Conservation (phyloP, 1,284 basidiomycete genomes). For the Cutaneotrichosporon sp. region DNA sequence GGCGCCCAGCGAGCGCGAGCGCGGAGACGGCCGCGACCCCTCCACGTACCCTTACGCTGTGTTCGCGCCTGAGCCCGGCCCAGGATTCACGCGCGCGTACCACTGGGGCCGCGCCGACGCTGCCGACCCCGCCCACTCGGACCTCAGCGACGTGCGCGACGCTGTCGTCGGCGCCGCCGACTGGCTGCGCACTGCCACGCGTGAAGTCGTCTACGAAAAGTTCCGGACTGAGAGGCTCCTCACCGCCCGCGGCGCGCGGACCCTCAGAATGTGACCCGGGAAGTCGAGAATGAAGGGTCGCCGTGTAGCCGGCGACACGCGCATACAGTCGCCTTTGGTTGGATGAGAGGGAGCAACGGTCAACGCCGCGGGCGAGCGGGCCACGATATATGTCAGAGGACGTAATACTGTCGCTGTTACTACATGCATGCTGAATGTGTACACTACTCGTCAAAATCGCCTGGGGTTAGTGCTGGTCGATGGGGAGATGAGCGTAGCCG, state of each 20-base stretch:
- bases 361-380: neutral
- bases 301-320: too few species aligned
- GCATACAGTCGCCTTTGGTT: too few species aligned
- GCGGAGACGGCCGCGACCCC: slow-evolving; percentile 10
- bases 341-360: too few species aligned
- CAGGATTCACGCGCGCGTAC: slow-evolving; percentile 22
- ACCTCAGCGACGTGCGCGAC: slow-evolving; percentile 29
- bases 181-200: slow-evolving; percentile 29
- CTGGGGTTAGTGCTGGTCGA: slow-evolving; percentile 9
- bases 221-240: slow-evolving; percentile 42
- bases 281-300: too few species aligned
- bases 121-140: slow-evolving; percentile 25
- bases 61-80: slow-evolving; percentile 21
- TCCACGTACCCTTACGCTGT: slow-evolving; percentile 21
- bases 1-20: slow-evolving; percentile 2
- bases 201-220: slow-evolving; percentile 42
- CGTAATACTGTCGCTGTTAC: neutral
- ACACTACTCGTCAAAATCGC: slow-evolving; percentile 16
- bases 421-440: slow-evolving; percentile 12
- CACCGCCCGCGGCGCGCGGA: neutral
- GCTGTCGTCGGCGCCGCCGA: slow-evolving; percentile 26
- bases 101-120: slow-evolving; percentile 38
- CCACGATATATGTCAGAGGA: neutral
- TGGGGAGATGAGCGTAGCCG: too few species aligned
- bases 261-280: neutral